Percentiles rank a stretch among this genome's conserved stretches.
These are phyloP conservation scores for Hemisphaericaspora xylanilytica DNA, from an alignment of 1,139 yeast genomes.

Conservation along the genomic window DNA sequence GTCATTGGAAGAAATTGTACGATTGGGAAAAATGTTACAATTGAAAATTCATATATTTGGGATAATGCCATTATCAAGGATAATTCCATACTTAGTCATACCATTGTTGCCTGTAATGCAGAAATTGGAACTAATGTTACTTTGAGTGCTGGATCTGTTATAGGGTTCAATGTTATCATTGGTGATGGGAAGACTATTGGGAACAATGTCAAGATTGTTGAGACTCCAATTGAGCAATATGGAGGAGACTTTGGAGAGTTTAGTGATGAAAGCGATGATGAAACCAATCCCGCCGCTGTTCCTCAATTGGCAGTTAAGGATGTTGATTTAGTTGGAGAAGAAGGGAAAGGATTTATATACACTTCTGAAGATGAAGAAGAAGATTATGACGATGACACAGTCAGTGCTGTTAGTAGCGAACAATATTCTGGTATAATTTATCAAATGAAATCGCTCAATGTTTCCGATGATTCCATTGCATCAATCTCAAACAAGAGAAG, in stretches of 20 bases:
- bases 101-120: slow-evolving; percentile 70
- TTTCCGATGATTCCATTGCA: slow-evolving; percentile 80
- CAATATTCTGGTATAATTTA: slow-evolving; percentile 47
- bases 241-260: slow-evolving; percentile 25
- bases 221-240: slow-evolving; percentile 40
- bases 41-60: slow-evolving; percentile 82
- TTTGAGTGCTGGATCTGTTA: slow-evolving; percentile 69
- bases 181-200: slow-evolving; percentile 51
- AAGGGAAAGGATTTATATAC: slow-evolving; percentile 61
- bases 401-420: slow-evolving; percentile 19
- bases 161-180: slow-evolving; percentile 70
- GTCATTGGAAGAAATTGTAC: slow-evolving; percentile 83
- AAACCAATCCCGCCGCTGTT: slow-evolving; percentile 7
- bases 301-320: slow-evolving; percentile 22
- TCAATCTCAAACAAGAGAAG: slow-evolving; percentile 49
- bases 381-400: slow-evolving; percentile 41
- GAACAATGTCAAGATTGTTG: slow-evolving; percentile 51
- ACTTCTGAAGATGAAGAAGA: slow-evolving; percentile 49
- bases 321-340: slow-evolving; percentile 50
- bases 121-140: slow-evolving; percentile 50
- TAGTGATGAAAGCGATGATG: slow-evolving; percentile 28
- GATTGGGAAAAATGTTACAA: slow-evolving; percentile 73
- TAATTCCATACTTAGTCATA: slow-evolving; percentile 51
- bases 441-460: slow-evolving; percentile 59
- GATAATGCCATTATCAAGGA: slow-evolving; percentile 75